Conservation (phyloP, 257 asterid genomes). For the Solanum corneliomulleri region DNA sequence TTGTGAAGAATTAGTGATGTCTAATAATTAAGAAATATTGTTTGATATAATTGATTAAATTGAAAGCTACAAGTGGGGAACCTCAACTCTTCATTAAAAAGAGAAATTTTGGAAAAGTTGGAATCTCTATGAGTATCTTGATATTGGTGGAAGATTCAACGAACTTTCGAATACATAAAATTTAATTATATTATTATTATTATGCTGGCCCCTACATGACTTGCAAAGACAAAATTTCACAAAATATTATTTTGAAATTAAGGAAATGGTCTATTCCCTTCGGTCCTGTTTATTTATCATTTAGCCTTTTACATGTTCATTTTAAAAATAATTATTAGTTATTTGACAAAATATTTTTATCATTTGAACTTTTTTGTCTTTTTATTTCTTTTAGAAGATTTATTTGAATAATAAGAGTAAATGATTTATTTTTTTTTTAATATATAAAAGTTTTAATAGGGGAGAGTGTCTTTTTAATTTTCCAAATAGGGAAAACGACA, state of each 20-base stretch:
- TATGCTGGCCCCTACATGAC: not conserved
- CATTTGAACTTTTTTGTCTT: not conserved
- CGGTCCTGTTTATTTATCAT: not conserved
- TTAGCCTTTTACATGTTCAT: not conserved
- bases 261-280: not conserved
- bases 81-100: not conserved
- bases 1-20: not conserved
- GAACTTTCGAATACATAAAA: not conserved
- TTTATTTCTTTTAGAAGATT: not conserved
- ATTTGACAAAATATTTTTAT: not conserved
- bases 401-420: not conserved
- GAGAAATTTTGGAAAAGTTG: not conserved
- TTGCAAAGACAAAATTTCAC: not conserved
- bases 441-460: no score
- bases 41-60: not conserved
- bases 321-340: not conserved
- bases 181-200: not conserved
- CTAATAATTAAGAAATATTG: not conserved
- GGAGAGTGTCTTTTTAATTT: no score
- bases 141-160: not conserved
- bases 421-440: no score
- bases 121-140: not conserved
- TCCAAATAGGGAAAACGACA: no score
- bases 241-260: not conserved
- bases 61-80: not conserved